phyloP scores from a whole-genome alignment of 305 asterid genomes.

The Solanum hybrid region DNA sequence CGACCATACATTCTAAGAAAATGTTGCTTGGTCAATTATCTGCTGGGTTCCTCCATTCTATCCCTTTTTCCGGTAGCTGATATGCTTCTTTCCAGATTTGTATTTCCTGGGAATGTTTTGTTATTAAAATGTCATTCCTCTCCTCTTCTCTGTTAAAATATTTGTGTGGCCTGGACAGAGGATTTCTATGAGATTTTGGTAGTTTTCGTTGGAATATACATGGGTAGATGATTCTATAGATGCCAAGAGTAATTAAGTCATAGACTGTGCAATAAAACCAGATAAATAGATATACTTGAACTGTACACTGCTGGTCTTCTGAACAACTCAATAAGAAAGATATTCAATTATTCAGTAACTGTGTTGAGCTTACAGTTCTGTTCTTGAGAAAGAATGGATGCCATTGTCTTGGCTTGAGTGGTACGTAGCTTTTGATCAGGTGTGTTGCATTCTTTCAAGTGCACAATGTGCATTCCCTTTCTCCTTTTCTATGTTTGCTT shows the following conservation, averaged over 20 bases:
- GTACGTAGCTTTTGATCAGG: background rate
- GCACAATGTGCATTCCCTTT: background rate
- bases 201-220: background rate
- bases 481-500: background rate
- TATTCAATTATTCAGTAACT: background rate
- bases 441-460: background rate
- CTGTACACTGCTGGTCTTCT: background rate
- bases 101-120: background rate
- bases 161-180: background rate
- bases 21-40: background rate
- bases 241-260: background rate
- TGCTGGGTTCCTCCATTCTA: background rate
- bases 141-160: background rate
- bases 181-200: background rate
- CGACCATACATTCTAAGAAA: background rate
- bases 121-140: background rate
- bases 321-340: background rate
- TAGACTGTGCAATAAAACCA: background rate
- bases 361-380: background rate
- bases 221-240: background rate
- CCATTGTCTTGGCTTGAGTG: background rate
- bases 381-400: background rate
- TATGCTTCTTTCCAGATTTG: background rate
- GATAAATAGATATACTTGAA: background rate
- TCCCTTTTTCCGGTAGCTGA: background rate